Percentiles rank a stretch among this genome's conserved stretches.
Conservation (phyloP, 2,329 filamentous ascomycete species). For the Clarireedia hainanense region DNA sequence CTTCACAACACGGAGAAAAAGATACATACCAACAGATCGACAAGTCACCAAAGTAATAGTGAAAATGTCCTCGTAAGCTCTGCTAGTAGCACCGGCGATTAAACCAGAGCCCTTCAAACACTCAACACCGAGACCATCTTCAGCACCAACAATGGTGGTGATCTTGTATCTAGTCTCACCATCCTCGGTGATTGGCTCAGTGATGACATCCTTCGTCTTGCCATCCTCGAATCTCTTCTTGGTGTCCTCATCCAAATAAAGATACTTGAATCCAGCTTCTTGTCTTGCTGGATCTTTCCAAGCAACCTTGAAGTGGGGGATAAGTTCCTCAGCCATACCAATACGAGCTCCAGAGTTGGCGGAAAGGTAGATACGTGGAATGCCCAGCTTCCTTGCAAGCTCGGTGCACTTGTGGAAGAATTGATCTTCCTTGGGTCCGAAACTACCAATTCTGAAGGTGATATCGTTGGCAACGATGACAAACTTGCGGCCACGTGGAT, state of each 20-base stretch:
- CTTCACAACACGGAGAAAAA: constrained; percentile 5
- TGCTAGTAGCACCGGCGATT: constrained; percentile 93
- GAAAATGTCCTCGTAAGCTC: constrained; percentile 98
- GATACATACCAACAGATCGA: constrained; percentile 73
- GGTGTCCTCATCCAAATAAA: constrained; percentile 81
- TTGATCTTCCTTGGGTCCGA: constrained; percentile 90
- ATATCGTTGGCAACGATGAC: constrained; percentile 98
- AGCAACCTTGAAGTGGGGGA: constrained; percentile 93
- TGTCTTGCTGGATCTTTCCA: constrained; percentile 83
- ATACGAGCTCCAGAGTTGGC: constrained; percentile 98
- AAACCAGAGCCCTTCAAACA: constrained; percentile 95
- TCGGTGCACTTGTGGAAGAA: constrained; percentile 99
- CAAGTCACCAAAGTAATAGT: constrained; percentile 96
- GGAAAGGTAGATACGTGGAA: constrained; percentile 94
- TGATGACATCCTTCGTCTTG: constrained; percentile 70
- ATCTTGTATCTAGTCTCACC: constrained; percentile 93
- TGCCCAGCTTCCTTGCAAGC: constrained; percentile 84
- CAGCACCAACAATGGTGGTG: constrained; percentile 82
- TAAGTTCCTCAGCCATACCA: constrained; percentile 91
- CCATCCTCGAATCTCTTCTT: constrained; percentile 82
- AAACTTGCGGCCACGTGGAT: constrained; percentile 84
- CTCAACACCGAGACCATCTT: constrained; percentile 96
- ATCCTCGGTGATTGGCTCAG: constrained; percentile 76
- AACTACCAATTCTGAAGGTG: constrained; percentile 97
- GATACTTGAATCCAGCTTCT: constrained; percentile 89